These are phyloP conservation scores for Saccharomycopsis sp. DNA, from an alignment of 805 yeast species.

Conservation along the genomic window DNA sequence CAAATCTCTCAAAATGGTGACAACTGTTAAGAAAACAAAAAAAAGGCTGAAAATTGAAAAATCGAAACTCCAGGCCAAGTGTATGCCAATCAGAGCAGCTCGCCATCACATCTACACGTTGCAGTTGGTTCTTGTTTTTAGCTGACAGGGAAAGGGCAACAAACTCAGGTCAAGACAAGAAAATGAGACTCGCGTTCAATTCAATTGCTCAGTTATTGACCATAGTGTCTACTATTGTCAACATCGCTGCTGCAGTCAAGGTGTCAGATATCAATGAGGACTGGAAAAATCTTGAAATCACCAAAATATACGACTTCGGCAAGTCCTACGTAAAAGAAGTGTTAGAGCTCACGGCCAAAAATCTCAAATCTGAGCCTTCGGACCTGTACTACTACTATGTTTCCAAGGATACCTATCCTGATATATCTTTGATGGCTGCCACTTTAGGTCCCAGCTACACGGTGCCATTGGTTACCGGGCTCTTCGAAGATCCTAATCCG, in stretches of 20 bases:
- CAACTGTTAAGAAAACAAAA: background rate
- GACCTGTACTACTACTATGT: conserved; percentile 51
- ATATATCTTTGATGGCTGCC: conserved; percentile 25
- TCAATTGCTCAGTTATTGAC: background rate
- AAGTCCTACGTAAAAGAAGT: conserved; percentile 62
- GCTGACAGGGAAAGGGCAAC: too few species aligned
- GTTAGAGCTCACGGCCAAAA: conserved; percentile 47
- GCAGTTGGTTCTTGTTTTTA: background rate
- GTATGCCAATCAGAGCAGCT: too few species aligned
- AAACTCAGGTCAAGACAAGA: too few species aligned
- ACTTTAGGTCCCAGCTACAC: background rate
- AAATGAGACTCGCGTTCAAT: conserved; percentile 1
- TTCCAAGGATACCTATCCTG: conserved; percentile 39
- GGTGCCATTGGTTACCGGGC: conserved; percentile 11
- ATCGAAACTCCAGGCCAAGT: background rate
- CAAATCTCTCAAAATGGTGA: background rate
- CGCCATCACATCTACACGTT: too few species aligned
- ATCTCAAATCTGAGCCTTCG: conserved; percentile 49
- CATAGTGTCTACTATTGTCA: background rate
- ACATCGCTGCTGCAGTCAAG: background rate
- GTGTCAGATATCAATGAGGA: background rate
- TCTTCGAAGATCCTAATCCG: conserved; percentile 15
- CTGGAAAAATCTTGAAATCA: conserved; percentile 51
- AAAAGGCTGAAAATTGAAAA: background rate
- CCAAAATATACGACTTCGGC: conserved; percentile 55